phyloP scores from a whole-genome alignment of 768 basidiomycete species.

The Rhizopogon vinicolor region DNA sequence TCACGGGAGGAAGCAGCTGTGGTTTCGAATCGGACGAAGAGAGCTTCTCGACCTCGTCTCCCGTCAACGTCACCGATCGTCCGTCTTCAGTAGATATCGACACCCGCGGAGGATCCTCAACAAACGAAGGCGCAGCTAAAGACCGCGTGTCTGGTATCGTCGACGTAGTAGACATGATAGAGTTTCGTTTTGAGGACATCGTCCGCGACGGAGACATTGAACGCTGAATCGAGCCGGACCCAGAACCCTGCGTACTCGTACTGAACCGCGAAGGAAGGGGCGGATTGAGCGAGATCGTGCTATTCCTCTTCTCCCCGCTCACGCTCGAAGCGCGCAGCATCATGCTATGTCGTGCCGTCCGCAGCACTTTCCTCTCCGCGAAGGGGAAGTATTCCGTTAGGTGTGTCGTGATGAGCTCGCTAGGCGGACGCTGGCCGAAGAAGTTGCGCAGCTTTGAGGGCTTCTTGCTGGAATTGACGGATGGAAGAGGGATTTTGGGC shows the following conservation, averaged over 20 bases:
- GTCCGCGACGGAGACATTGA: slow-evolving; percentile 39
- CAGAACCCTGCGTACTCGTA: slow-evolving; percentile 28
- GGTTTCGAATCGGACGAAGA: slow-evolving; percentile 32
- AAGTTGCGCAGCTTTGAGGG: slow-evolving; percentile 87
- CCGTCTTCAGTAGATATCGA: slow-evolving; percentile 76
- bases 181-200: slow-evolving; percentile 43
- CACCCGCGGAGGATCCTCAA: slow-evolving; percentile 62
- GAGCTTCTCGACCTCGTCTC: slow-evolving; percentile 37
- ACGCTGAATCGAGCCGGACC: slow-evolving; percentile 15
- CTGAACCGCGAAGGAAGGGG: slow-evolving; percentile 36
- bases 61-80: slow-evolving; percentile 54
- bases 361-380: slow-evolving; percentile 87
- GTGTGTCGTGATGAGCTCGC: slow-evolving; percentile 94
- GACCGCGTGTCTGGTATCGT: slow-evolving; percentile 33
- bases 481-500: slow-evolving; percentile 12
- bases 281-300: slow-evolving; percentile 38
- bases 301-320: slow-evolving; percentile 42
- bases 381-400: slow-evolving; percentile 93
- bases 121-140: slow-evolving; percentile 11
- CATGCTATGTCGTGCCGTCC: slow-evolving; percentile 88
- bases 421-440: slow-evolving; percentile 96
- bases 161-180: slow-evolving; percentile 27
- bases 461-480: slow-evolving; percentile 28
- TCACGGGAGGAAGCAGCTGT: slow-evolving; percentile 72
- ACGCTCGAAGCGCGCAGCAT: slow-evolving; percentile 51